Percentiles rank a stretch among this genome's conserved stretches.
These are phyloP conservation scores for Rubia tinctorum DNA, from an alignment of 305 asterid species.

Conservation along the genomic window DNA sequence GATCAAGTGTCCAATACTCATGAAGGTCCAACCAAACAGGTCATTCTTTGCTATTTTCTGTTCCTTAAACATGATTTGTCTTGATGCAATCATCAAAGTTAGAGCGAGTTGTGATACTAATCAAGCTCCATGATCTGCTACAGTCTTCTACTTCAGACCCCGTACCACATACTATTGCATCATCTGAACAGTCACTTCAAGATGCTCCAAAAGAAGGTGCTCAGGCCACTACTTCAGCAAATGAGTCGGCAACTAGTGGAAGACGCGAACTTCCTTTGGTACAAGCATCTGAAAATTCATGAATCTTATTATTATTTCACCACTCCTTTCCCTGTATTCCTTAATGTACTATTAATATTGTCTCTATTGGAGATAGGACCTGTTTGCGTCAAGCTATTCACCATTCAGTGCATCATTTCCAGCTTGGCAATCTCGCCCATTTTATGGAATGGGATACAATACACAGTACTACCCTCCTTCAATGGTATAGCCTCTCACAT, in stretches of 20 bases:
- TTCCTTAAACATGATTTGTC: not conserved
- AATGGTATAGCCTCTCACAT: slow-evolving; percentile 52
- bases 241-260: slow-evolving; percentile 31
- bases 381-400: slow-evolving; percentile 45
- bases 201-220: slow-evolving; percentile 20
- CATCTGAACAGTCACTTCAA: slow-evolving; percentile 35
- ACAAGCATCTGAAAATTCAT: slow-evolving; percentile 14
- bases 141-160: no score
- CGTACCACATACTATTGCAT: no score
- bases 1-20: slow-evolving; percentile 26
- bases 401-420: slow-evolving; percentile 41
- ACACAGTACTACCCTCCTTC: slow-evolving; percentile 47
- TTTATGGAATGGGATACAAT: slow-evolving; percentile 48
- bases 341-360: not conserved
- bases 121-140: slow-evolving; percentile 12
- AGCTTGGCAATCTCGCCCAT: slow-evolving; percentile 54
- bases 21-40: slow-evolving; percentile 35
- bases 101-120: slow-evolving; percentile 11
- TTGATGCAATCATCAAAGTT: not conserved
- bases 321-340: not conserved
- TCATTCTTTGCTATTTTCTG: slow-evolving; percentile 8
- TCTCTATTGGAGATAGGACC: slow-evolving; percentile 45
- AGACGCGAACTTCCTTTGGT: slow-evolving; percentile 88
- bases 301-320: not conserved
- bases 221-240: slow-evolving; percentile 29